Evolutionary conservation across 305 asterid genomes (phyloP), one percentile per base, ranked within the genome.

Genomic region (Ilex paraguariensis): DNA sequence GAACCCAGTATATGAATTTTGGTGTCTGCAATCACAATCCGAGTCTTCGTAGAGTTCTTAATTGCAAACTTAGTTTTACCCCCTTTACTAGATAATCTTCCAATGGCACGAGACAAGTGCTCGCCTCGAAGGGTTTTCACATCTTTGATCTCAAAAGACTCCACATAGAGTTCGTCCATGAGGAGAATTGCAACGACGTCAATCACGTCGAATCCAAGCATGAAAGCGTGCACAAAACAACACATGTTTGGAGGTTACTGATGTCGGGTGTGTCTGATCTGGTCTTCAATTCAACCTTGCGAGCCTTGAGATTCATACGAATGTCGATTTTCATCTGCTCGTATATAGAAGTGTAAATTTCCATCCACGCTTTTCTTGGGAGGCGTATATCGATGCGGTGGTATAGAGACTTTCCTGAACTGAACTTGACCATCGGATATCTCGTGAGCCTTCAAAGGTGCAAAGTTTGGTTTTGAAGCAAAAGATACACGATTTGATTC

Each of bases 191-290:
- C 84, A 13, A 87, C 79, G 3, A 91, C 94, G 32, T 90, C 97
- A 40, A 75, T 62, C 1, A 82, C 66, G 21, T 91, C 97, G 59
- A 91, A 91, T 3, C 97, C 97, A 0, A 91, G 84, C 83, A 73
- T 80, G 75, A 91, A 91, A 3, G 97, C 96, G 73, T 91, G 97
- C 10, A 82, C 89, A 13, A 91, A 91, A 55, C 97, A 4, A 96
- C 96, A 72, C 87, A 81, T 21, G 81, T 91, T 63, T 91, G n/a
- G 61, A 91, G 84, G 72, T 91, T 79, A 72, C 93, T 80, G 12
- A 86, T 75, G 31, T 87, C 96, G 16, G 97, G 97, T 0, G 97
- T 91, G 60, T 91, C 93, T 30, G 65, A 6, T 3, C 85, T n/a
- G 66, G 98, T 91, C 68, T 91, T 91, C 4, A 91, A 81, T 76